These are phyloP conservation scores for Monosporascus sp. DNA, from an alignment of 2,329 filamentous ascomycete species.

Conservation along the genomic window DNA sequence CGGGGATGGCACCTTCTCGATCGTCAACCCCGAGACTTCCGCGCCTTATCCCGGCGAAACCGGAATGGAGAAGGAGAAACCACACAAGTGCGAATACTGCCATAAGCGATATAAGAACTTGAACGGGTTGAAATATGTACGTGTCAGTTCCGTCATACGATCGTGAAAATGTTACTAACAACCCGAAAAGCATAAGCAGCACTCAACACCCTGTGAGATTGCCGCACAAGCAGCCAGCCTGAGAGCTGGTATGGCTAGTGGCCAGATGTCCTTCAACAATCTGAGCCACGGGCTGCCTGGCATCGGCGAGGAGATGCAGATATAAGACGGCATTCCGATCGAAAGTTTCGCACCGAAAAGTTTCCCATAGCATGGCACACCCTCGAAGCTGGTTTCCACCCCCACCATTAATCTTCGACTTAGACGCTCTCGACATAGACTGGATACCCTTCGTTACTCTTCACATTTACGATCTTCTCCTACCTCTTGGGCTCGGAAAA, in stretches of 20 bases:
- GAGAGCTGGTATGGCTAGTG: constrained; percentile 26
- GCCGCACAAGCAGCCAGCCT: constrained; percentile 56
- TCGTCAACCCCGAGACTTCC: constrained; percentile 93
- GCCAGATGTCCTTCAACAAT: constrained; percentile 24
- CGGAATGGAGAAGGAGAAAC: constrained; percentile 99
- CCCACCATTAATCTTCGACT: constrained; percentile 18
- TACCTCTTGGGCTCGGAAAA: constrained; percentile 22
- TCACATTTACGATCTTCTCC: constrained; percentile 12
- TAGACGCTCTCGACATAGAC: constrained; percentile 25
- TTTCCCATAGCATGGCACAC: constrained; percentile 1
- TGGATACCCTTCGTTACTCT: constrained; percentile 23
- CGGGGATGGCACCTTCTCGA: constrained; percentile 93
- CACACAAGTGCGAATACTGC: constrained; percentile 93
- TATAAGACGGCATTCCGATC: constrained; percentile 15
- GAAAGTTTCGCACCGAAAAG: not conserved
- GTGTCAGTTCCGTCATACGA: constrained; percentile 21
- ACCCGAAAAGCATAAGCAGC: constrained; percentile 58
- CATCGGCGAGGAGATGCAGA: constrained; percentile 48
- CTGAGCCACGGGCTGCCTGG: constrained; percentile 42
- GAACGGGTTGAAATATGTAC: constrained; percentile 92
- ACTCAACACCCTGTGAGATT: constrained; percentile 86
- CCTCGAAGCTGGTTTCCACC: not conserved
- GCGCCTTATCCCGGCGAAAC: constrained; percentile 91
- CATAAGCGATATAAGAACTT: constrained; percentile 99
- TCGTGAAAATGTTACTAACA: constrained; percentile 25